Evolutionary conservation across 2,329 filamentous ascomycete species (phyloP), one percentile per base, ranked within the genome.

Genomic region (Neopestalotiopsis rosae): DNA sequence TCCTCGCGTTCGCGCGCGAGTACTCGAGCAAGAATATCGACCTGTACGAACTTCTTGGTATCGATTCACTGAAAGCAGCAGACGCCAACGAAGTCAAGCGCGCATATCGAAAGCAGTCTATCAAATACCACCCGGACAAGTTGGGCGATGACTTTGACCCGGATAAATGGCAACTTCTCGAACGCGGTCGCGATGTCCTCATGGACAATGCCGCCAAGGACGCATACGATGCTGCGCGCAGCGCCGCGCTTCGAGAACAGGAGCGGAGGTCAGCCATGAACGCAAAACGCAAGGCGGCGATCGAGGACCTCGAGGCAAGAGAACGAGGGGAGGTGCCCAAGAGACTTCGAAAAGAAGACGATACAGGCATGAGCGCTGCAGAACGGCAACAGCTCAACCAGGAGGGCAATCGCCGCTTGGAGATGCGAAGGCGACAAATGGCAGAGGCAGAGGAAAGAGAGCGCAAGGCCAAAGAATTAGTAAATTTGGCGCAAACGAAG

Each of bases 51-150:
- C 86, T 97, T 32, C 88, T 97, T 17, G 88, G 87, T 67, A 85
- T 96, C 64, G 84, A 89, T 68, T 85, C 89, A 24, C 86, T 90
- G 20, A 89, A 91, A 0, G 82, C 86, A 24, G 91, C 92, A 68
- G 83, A 70, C 28, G 30, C 57, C 32, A 61, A 89, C n/a, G 92
- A 94, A 71, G 91, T 97, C 75, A 91, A 93, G 72, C 90, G 92
- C 73, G 94, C 94, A 59, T 98, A 95, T 85, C 90, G 94, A 69
- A 93, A 93, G 75, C 91, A 91, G 38, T 94, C 94, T 3, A 85
- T 97, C n/a, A 94, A 94, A 76, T 94, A 95, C 84, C 95, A 98
- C 80, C 95, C 95, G 1, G 95, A 98, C 86, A 97, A 98, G 82
- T 45, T 67, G 20, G 66, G 66, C 42, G 66, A 88, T 66, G 83